phyloP scores from a whole-genome alignment of 2,329 filamentous ascomycete species.

The Aureobasidium sp. region DNA sequence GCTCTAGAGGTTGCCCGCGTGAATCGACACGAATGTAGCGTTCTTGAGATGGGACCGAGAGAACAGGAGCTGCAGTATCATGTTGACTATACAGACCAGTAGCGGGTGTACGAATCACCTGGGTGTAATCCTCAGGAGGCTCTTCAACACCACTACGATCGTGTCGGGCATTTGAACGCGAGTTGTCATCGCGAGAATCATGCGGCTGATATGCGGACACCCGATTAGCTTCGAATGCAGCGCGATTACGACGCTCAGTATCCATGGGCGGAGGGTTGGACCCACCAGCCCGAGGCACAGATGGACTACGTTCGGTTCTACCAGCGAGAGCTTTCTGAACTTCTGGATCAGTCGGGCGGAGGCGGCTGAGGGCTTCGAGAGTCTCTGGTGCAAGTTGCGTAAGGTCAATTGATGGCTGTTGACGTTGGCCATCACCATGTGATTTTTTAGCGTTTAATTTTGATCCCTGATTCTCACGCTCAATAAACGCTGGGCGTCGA shows the following conservation, averaged over 20 bases:
- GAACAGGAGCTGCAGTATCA: neutral
- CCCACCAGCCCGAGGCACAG: neutral
- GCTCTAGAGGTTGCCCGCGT: neutral
- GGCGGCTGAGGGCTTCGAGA: constrained; percentile 8
- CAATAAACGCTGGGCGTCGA: constrained; percentile 29
- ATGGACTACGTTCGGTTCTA: constrained; percentile 1
- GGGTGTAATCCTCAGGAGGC: constrained; percentile 10
- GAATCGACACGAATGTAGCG: neutral
- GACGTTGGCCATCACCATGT: neutral
- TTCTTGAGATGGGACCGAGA: neutral
- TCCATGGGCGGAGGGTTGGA: neutral
- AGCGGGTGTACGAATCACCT: constrained; percentile 12
- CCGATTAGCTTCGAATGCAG: neutral
- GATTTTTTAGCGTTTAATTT: neutral
- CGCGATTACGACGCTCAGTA: neutral
- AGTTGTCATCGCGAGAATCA: neutral
- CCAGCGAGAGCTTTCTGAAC: constrained; percentile 1
- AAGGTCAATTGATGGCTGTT: constrained; percentile 7
- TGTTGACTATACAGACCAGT: neutral
- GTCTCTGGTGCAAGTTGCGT: constrained; percentile 13
- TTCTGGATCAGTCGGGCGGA: neutral
- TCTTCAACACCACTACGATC: constrained; percentile 1
- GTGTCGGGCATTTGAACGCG: neutral
- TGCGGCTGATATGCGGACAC: neutral
- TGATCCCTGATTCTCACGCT: neutral